phyloP scores from a whole-genome alignment of 2,329 filamentous ascomycete genomes.

The Fusarium secorum region DNA sequence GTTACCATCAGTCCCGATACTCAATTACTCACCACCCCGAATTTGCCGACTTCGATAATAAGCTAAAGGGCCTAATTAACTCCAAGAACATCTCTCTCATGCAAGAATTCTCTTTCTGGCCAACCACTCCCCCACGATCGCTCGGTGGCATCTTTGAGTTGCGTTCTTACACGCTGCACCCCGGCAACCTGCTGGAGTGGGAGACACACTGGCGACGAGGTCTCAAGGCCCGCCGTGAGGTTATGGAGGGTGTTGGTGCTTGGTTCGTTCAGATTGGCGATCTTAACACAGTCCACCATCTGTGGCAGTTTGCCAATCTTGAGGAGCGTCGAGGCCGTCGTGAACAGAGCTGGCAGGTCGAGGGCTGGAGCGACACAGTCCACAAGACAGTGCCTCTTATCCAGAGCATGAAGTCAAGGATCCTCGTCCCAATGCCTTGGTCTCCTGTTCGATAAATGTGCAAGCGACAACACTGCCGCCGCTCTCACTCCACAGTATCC shows the following conservation, averaged over 20 bases:
- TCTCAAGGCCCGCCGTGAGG: slow-evolving; percentile 87
- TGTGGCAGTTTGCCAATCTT: slow-evolving; percentile 98
- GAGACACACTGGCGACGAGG: slow-evolving; percentile 97
- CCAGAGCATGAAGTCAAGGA: slow-evolving; percentile 93
- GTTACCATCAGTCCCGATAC: slow-evolving; percentile 92
- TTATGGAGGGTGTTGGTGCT: slow-evolving; percentile 97
- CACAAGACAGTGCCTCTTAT: slow-evolving; percentile 99
- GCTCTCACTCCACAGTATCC: neutral
- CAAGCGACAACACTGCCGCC: neutral
- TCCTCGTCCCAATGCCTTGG: slow-evolving; percentile 95
- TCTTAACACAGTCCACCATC: slow-evolving; percentile 94
- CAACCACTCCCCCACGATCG: slow-evolving; percentile 86
- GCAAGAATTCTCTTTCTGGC: slow-evolving; percentile 99
- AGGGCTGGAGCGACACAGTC: slow-evolving; percentile 96
- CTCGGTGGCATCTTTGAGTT: slow-evolving; percentile 95
- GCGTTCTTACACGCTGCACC: slow-evolving; percentile 94
- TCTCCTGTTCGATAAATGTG: slow-evolving; percentile 78
- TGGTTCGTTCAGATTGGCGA: slow-evolving; percentile 99
- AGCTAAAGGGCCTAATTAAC: slow-evolving; percentile 85
- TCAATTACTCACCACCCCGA: slow-evolving; percentile 84
- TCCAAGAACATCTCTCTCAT: slow-evolving; percentile 90
- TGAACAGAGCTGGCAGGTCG: slow-evolving; percentile 93
- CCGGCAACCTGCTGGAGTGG: slow-evolving; percentile 96
- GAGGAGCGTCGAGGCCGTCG: slow-evolving; percentile 90
- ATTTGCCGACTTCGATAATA: slow-evolving; percentile 81